phyloP scores from a whole-genome alignment of 169 alveolate species.

The Plasmodium berghei region DNA sequence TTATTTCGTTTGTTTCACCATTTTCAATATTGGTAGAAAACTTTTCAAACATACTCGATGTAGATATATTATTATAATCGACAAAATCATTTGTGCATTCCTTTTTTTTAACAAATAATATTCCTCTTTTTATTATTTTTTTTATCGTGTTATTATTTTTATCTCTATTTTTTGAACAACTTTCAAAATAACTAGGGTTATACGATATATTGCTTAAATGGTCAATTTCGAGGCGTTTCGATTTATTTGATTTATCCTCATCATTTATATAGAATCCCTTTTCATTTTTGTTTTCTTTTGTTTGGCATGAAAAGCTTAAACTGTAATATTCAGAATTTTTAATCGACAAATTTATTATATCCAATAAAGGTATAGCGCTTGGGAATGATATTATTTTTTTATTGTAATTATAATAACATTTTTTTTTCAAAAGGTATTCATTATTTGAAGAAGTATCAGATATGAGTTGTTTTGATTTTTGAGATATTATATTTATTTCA shows the following conservation, averaged over 20 bases:
- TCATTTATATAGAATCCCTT: background rate
- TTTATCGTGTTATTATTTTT: constrained; percentile 13
- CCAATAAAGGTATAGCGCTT: constrained; percentile 41
- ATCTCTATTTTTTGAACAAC: too few species aligned
- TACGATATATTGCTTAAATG: background rate
- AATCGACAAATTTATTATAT: constrained; percentile 40
- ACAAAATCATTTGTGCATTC: constrained; percentile 10
- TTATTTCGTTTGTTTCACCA: too few species aligned
- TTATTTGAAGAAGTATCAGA: background rate
- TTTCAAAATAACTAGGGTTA: too few species aligned
- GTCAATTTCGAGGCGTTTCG: background rate
- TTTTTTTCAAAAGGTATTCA: background rate
- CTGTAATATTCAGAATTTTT: constrained; percentile 5
- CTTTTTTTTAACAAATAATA: constrained; percentile 59
- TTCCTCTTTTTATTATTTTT: constrained; percentile 60
- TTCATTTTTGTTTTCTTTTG: background rate
- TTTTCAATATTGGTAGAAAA: too few species aligned
- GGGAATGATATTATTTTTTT: constrained; percentile 9
- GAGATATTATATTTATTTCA: background rate
- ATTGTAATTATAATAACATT: constrained; percentile 10
- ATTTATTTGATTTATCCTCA: too few species aligned
- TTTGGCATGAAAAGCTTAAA: constrained; percentile 21
- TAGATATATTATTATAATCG: background rate
- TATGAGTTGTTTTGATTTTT: background rate
- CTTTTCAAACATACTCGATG: too few species aligned